A percentile compares a stretch with the other conserved stretches of the same genome.
phyloP scores from a whole-genome alignment of 805 yeast genomes.

The Sugiyamaella floridensis region DNA sequence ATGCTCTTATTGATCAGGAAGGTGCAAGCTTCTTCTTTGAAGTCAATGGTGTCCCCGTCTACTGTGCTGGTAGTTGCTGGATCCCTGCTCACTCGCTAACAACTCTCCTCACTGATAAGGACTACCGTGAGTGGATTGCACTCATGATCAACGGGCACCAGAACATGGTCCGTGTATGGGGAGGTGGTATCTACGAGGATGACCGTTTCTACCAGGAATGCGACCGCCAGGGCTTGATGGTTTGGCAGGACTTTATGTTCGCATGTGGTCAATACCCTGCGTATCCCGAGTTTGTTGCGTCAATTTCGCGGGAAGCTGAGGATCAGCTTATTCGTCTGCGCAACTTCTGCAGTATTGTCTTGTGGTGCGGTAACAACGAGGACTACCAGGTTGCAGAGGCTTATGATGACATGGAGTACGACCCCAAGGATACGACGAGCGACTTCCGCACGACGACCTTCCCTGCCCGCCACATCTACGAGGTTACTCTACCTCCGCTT shows the following conservation, averaged over 20 bases:
- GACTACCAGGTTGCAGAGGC: slow-evolving; percentile 42
- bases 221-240: slow-evolving; percentile 39
- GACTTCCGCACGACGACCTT: slow-evolving; percentile 24
- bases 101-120: slow-evolving; percentile 30
- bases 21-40: slow-evolving; percentile 41
- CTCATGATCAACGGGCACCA: slow-evolving; percentile 36
- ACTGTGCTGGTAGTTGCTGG: slow-evolving; percentile 41
- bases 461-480: slow-evolving; percentile 42
- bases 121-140: slow-evolving; percentile 35
- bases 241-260: slow-evolving; percentile 55
- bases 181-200: slow-evolving; percentile 42
- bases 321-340: slow-evolving; percentile 38
- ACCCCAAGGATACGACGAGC: slow-evolving; percentile 23
- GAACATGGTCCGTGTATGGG: slow-evolving; percentile 45
- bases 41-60: slow-evolving; percentile 37
- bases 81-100: slow-evolving; percentile 42
- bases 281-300: slow-evolving; percentile 31
- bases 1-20: slow-evolving; percentile 26
- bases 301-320: slow-evolving; percentile 34
- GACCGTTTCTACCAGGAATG: slow-evolving; percentile 40
- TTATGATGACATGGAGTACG: slow-evolving; percentile 24
- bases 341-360: slow-evolving; percentile 35
- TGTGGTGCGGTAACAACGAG: slow-evolving; percentile 43
- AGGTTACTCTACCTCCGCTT: slow-evolving; percentile 34
- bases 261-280: slow-evolving; percentile 52